These are phyloP conservation scores for Solanum acaule DNA, from an alignment of 257 asterid genomes.

Conservation along the genomic window DNA sequence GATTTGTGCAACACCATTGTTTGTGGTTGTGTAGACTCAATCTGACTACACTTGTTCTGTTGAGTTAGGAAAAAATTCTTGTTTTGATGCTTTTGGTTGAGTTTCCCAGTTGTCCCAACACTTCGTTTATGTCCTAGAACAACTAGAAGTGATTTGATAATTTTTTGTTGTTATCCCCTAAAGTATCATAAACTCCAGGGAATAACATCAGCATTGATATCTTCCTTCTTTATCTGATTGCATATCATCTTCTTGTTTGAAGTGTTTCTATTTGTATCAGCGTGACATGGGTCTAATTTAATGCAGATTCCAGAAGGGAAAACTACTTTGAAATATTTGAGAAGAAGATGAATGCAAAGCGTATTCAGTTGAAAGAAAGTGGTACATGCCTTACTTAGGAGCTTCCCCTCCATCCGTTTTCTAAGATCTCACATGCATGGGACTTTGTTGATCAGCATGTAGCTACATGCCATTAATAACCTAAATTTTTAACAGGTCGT, in stretches of 20 bases:
- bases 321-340: slow-evolving; percentile 74
- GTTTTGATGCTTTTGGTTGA: neutral
- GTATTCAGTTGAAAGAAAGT: slow-evolving; percentile 59
- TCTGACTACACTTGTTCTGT: neutral
- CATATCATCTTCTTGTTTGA: neutral
- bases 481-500: slow-evolving; percentile 64
- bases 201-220: neutral
- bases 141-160: neutral
- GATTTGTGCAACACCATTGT: neutral
- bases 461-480: slow-evolving; percentile 7
- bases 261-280: slow-evolving; percentile 1
- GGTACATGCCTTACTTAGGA: slow-evolving; percentile 35
- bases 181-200: neutral
- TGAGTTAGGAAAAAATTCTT: neutral
- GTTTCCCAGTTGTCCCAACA: neutral
- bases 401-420: neutral
- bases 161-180: neutral
- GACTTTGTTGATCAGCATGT: neutral
- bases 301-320: slow-evolving; percentile 70
- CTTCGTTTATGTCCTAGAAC: neutral
- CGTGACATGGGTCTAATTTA: slow-evolving; percentile 6
- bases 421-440: neutral
- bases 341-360: slow-evolving; percentile 87
- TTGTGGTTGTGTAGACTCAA: neutral
- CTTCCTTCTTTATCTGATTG: neutral